These are phyloP conservation scores for Psidium guajava DNA, from an alignment of 345 rosid genomes.

Conservation along the genomic window DNA sequence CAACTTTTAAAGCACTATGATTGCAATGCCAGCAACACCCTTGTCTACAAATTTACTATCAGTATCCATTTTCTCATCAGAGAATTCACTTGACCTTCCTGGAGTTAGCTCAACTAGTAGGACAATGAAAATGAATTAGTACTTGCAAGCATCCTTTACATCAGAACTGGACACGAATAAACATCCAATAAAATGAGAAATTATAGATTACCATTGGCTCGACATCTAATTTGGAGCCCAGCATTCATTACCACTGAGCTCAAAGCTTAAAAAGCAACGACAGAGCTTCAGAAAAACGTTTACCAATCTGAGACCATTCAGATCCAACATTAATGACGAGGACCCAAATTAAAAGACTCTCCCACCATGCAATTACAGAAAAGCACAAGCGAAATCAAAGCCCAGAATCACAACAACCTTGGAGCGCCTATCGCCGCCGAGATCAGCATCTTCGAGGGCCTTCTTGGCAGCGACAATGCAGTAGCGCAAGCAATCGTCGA, in stretches of 20 bases:
- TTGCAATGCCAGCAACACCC: neutral
- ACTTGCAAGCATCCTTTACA: neutral
- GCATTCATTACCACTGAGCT: neutral
- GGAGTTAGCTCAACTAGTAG: neutral
- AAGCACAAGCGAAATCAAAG: neutral
- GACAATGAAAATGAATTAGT: neutral
- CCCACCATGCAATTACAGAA: neutral
- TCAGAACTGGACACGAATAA: neutral
- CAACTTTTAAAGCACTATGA: neutral
- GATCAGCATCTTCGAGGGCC: conserved; percentile 84
- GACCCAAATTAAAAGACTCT: neutral
- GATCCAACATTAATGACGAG: neutral
- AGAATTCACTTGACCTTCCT: neutral
- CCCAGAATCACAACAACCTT: conserved; percentile 25
- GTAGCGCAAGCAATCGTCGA: conserved; percentile 94
- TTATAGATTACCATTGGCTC: neutral
- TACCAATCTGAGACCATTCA: neutral
- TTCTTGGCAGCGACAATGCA: conserved; percentile 97
- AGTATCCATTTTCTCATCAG: neutral
- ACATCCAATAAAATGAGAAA: neutral
- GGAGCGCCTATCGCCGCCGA: conserved; percentile 60
- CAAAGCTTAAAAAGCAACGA: neutral
- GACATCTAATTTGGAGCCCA: neutral
- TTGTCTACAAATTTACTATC: neutral
- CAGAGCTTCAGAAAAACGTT: neutral